Evolutionary conservation across 169 alveolate species (phyloP).

Genomic region (Eimeria praecox): DNA sequence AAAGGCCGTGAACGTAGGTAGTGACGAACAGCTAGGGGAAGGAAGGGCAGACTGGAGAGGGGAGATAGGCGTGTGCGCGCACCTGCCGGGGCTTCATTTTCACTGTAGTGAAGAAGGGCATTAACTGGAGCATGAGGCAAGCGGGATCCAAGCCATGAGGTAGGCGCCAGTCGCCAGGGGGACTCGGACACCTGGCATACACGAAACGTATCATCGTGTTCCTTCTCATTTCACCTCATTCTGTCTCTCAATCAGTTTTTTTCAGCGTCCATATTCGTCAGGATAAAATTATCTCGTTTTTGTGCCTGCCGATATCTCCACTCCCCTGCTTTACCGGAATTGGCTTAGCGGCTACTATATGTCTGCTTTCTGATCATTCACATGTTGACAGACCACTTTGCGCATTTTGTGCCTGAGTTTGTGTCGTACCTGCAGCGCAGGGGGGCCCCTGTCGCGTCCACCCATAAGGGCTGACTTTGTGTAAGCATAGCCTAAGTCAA

Average conservation of each 20-base stretch:
- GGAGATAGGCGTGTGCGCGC: background rate
- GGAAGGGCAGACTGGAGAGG: background rate
- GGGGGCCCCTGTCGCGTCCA: constrained; percentile 22
- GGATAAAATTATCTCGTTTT: background rate
- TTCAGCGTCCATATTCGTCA: background rate
- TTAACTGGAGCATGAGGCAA: constrained; percentile 67
- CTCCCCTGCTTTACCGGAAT: background rate
- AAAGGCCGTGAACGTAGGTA: background rate
- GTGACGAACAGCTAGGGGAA: background rate
- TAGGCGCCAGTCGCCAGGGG: constrained; percentile 51
- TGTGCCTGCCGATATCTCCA: background rate
- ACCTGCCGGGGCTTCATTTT: constrained; percentile 28
- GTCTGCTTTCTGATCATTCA: background rate
- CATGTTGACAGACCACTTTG: background rate
- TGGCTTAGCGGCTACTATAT: background rate
- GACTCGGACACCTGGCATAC: constrained; percentile 75
- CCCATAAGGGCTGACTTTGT: constrained; percentile 58
- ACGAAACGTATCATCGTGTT: background rate
- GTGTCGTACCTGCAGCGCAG: constrained; percentile 43
- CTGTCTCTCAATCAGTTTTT: background rate
- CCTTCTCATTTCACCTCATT: background rate
- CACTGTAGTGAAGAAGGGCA: constrained; percentile 38
- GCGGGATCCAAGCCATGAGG: constrained; percentile 78
- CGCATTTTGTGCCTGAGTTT: background rate
- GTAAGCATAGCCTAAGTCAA: constrained; percentile 79